Percentiles rank a stretch among this genome's conserved stretches.
Evolutionary conservation across 768 basidiomycete species (phyloP).

Genomic region (Podaxis mareebaensis): DNA sequence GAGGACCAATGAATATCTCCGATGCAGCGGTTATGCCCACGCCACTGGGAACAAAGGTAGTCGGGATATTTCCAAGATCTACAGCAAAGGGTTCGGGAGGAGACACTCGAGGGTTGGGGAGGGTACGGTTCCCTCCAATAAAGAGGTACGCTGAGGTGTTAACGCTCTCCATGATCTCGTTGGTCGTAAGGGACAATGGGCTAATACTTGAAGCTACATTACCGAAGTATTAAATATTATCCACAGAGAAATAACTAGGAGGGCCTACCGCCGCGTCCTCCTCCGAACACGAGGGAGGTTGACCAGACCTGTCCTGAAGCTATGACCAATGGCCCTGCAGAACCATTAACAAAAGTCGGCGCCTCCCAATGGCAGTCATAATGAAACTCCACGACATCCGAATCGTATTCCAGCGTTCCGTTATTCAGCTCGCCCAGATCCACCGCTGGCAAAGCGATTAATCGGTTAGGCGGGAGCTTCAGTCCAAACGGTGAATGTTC

Average conservation of each 20-base stretch:
- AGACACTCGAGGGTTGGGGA: not conserved
- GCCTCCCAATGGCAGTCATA: slow-evolving; percentile 16
- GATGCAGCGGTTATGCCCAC: not conserved
- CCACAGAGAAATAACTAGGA: not conserved
- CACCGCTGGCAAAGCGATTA: not conserved
- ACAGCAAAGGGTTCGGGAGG: slow-evolving; percentile 2
- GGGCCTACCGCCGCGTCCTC: not conserved
- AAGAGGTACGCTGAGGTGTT: slow-evolving; percentile 5
- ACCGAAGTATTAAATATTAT: not conserved
- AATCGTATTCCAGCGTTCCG: slow-evolving; percentile 9
- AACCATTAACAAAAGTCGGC: not conserved
- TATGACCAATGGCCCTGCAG: not conserved
- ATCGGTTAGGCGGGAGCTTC: slow-evolving; percentile 1
- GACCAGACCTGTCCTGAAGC: slow-evolving; percentile 5
- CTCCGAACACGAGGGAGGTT: not conserved
- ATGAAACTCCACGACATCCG: slow-evolving; percentile 12
- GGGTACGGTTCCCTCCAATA: slow-evolving; percentile 9
- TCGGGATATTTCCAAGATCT: slow-evolving; percentile 6
- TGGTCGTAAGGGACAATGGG: not conserved
- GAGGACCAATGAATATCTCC: slow-evolving; percentile 1
- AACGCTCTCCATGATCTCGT: not conserved
- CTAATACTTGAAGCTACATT: slow-evolving; percentile 4
- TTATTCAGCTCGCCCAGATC: not conserved
- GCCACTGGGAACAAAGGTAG: slow-evolving; percentile 1
- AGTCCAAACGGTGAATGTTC: slow-evolving; percentile 11